Percentiles rank a stretch among this genome's conserved stretches.
These are phyloP conservation scores for Lachnellula subtilissima DNA, from an alignment of 2,329 filamentous ascomycete genomes.

Conservation along the genomic window DNA sequence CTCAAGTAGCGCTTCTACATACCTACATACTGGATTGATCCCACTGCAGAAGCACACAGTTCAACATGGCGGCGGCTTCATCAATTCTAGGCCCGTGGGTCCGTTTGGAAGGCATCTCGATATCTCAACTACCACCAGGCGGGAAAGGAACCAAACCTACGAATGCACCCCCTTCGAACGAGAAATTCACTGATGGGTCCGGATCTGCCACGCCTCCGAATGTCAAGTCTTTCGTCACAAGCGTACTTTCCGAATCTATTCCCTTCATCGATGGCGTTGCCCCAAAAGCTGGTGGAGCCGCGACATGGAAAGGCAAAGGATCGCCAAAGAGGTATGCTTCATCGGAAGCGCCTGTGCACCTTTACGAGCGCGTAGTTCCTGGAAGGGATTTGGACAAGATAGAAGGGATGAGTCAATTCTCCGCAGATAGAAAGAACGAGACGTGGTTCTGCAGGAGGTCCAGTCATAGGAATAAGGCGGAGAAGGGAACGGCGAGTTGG, in stretches of 20 bases:
- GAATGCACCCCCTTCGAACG: constrained; percentile 8
- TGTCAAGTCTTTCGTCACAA: constrained; percentile 46
- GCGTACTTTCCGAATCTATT: constrained; percentile 53
- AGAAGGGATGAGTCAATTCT: constrained; percentile 26
- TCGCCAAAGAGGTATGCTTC: constrained; percentile 42
- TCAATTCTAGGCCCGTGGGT: constrained; percentile 42
- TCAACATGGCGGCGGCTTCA: not conserved
- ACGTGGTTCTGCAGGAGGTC: constrained; percentile 62
- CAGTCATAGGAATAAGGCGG: constrained; percentile 50
- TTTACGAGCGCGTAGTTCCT: constrained; percentile 48
- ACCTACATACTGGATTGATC: no score
- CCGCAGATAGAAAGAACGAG: constrained; percentile 40
- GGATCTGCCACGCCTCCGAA: constrained; percentile 10
- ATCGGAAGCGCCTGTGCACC: constrained; percentile 47
- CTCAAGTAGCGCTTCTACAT: no score
- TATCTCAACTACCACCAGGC: constrained; percentile 42
- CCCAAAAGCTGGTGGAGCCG: constrained; percentile 32
- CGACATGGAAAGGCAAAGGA: constrained; percentile 48
- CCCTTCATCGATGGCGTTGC: constrained; percentile 54
- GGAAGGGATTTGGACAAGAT: constrained; percentile 39
- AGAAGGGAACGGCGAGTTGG: constrained; percentile 54
- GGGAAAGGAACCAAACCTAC: constrained; percentile 20
- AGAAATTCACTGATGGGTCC: constrained; percentile 12
- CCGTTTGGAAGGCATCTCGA: constrained; percentile 49
- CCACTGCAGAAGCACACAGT: not conserved